Evolutionary conservation across 768 basidiomycete species (phyloP), one percentile per base, ranked within the genome.

Genomic region (Boletus rubroflammeus): DNA sequence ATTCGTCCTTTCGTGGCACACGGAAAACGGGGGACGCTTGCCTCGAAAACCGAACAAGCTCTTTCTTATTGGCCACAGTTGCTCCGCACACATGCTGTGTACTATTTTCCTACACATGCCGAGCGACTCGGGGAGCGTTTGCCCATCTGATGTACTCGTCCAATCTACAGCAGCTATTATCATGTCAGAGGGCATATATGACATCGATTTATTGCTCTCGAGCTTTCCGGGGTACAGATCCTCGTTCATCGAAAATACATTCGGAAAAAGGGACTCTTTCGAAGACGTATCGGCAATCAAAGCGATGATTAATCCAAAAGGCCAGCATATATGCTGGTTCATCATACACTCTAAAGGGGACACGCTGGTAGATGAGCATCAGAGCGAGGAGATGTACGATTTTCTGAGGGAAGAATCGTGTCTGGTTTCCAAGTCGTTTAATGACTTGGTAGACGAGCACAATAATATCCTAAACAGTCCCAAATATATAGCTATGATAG

Each of bases 151-250:
- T 62, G 13, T 48, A 50, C 35, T 72, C 85, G 19, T 69, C 80
- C 45, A 58, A 61, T 50, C 73, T 78, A 43, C 78, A 80, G 76
- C 76, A 49, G 85, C 76, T 15, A 72, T 90, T 43, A 69, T 84
- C 47, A 57, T 85, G 61, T 85, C 90, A 1, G 90, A 88, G 68
- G 91, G 91, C 31, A 84, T 92, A 57, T 91, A 85, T 69, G 84
- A 92, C 67, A 69, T 90, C 55, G 85, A 88, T 67, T 60, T 75
- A 5, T 77, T 93, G 39, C 74, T 90, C 25, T 59, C 66, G 13
- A 77, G 74, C 53, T 90, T 90, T 71, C 88, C 90, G 2, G 26
- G 42, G n/a, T 93, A 92, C 68, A 77, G 73, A 47, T 63, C 73
- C 7, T 85, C 84, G 86, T 93, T 93, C 68, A 77, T 93, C 54